Evolutionary conservation across 176 grass and related monocot genomes (phyloP), one percentile per base, ranked within the genome.

Genomic region (Ensete ventricosum): DNA sequence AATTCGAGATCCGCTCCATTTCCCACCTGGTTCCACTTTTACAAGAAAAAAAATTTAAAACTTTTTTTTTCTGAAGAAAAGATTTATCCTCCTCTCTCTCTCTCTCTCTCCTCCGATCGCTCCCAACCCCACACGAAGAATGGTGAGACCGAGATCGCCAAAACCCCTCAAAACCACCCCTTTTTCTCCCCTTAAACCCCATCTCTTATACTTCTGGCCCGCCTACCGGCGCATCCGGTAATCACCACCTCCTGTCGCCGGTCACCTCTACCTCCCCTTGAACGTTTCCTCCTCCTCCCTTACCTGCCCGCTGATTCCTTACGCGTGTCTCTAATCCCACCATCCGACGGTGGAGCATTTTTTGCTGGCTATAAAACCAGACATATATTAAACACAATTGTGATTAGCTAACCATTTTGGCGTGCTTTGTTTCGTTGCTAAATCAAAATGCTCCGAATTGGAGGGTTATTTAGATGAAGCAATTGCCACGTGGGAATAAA

Each of bases 101-200:
- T 19, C 64, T 67, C 17, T 67, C 26, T 67, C 65, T 67, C 64
- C 64, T 43, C 26, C 64, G 34, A 67, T 67, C 26, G 70, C 17
- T 72, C 70, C 51, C 50, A 22, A 73, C 50, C 50, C 21, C 22
- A n/a, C 53, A 70, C 1, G 11, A 64, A 64, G 21, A 20, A 64
- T 34, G 43, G 65, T 48, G 26, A 67, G 14, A 67, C 14, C 2
- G 87, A 84, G 78, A 89, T 89, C 72, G 82, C 86, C 86, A 93
- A 98, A 98, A 91, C 86, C 95, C 88, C 90, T 89, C 53, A 82
- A 89, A 94, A 94, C 84, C 95, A 89, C 82, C 81, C 80, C 72
- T 73, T 85, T 75, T 84, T 78, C 81, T 85, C 78, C 78, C 80
- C 87, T 78, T 69, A 79, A 74, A 78, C 82, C 81, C 84, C 69